A percentile compares a stretch with the other conserved stretches of the same genome.
Evolutionary conservation across 768 basidiomycete species (phyloP).

Genomic region (Sarcodon sp.): DNA sequence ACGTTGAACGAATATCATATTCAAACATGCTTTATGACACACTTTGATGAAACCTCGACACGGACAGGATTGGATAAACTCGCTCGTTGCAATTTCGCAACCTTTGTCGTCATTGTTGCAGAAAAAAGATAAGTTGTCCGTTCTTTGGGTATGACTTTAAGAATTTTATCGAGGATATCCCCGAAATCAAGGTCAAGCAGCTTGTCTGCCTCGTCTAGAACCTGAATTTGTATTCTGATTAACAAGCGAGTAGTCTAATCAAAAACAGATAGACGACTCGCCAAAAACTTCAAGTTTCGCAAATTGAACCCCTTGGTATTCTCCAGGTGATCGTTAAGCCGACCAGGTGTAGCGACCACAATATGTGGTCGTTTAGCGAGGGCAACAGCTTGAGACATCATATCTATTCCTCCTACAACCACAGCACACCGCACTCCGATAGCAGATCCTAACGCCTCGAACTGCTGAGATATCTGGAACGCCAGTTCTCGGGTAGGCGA

Average conservation of each 20-base stretch:
- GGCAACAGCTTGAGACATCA: conserved; percentile 81
- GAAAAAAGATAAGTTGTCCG: conserved; percentile 94
- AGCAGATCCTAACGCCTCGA: conserved; percentile 80
- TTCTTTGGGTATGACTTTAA: conserved; percentile 90
- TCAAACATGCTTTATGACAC: conserved; percentile 14
- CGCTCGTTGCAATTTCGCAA: conserved; percentile 90
- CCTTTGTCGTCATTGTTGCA: conserved; percentile 98
- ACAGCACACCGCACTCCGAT: conserved; percentile 90
- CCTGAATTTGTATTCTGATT: conserved; percentile 29
- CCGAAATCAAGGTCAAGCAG: conserved; percentile 96
- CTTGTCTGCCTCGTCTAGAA: conserved; percentile 96
- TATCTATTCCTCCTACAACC: conserved; percentile 93
- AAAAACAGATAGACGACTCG: conserved; percentile 22
- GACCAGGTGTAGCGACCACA: conserved; percentile 90
- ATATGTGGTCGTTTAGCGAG: conserved; percentile 92
- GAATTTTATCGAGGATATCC: conserved; percentile 88
- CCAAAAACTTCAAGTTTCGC: conserved; percentile 76
- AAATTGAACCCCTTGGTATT: conserved; percentile 96
- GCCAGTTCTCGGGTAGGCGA: conserved; percentile 98
- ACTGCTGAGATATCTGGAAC: conserved; percentile 96
- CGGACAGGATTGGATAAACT: conserved; percentile 88
- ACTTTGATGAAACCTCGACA: conserved; percentile 92
- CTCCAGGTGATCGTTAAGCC: conserved; percentile 87
- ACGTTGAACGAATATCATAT: background rate
- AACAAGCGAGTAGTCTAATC: background rate